Evolutionary conservation across 805 yeast species (phyloP), one percentile per base, ranked within the genome.

Genomic region (Sugiyamaella floridensis): DNA sequence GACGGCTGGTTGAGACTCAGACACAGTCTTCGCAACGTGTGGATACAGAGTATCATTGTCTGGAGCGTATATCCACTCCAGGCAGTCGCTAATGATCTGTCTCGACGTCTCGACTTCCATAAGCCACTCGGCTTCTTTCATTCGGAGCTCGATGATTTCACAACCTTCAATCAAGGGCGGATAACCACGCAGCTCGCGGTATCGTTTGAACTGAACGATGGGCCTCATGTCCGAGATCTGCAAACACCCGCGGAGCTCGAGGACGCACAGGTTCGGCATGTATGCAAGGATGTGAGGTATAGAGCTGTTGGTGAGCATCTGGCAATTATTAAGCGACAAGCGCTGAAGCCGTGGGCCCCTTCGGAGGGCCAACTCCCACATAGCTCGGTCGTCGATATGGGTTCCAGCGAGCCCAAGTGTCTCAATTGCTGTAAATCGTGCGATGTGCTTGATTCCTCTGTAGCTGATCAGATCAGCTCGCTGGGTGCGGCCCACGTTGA

Each of bases 361-460:
- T 49, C 73, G 65, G 15, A 77, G 66, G 0, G 89, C 89, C 34
- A 90, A 68, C 61, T 85, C 90, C 95, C 96, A 88, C 14, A 90
- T 71, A 4, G 86, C 75, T 43, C 80, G 75, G 69, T 90, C 96
- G 7, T 86, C 80, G 16, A 90, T 77, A 44, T 78, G 74, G 66
- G 96, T 88, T 6, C 98, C 98, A 0, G 97, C 96, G 18, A 89
- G 71, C 0, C 97, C 97, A 44, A 90, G 71, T 0, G 97, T 89
- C 45, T 75, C 73, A 45, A 84, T 73, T 18, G 70, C 65, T 51
- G 89, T 83, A 59, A 78, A 78, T 37, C 73, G 72, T 9, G 82
- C 77, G 26, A 89, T 68, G 12, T 77, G 76, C 12, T 78, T 70
- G 22, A 89, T 66, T 6, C 93, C 80, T 40, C 78, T 72, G 71